Base-by-base conservation (phyloP, 108 stramenopile species). In the Fistulifera pelliculosa region DNA sequence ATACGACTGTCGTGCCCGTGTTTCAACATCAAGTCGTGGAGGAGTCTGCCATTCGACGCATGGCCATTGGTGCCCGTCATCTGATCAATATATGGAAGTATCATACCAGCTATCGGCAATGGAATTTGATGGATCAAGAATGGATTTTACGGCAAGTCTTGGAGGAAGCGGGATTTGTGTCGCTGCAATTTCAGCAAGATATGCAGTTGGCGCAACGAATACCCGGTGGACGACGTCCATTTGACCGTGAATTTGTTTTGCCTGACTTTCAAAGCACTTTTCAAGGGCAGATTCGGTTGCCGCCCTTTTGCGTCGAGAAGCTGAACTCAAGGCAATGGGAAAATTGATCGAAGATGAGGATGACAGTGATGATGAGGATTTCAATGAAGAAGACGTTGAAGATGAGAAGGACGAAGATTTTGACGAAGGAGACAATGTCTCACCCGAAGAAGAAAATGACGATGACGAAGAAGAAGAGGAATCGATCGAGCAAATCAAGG, bases 101-200 rank as follows among this genome's bases (percentile, higher is more conserved):
- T 68, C 66, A 80, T 48, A 69, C 88, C 24, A 93, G 85, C 13
- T 97, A 95, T 62, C 77, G 96, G 10, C 93, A 95, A 61, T 95
- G 85, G 83, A 97, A 97, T 52, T 74, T 97, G 62, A 97, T 97
- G 96, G 93, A 95, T 72, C 91, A 95, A 66, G 94, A 86, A 54
- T 79, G 65, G 15, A 54, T 95, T 25, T 52, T 95, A 58, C 78
- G 86, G 40, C 90, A 96, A 61, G 88, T 80, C 4, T 68, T 84
- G 40, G 76, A 81, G 56, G 56, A 62, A 47, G 58, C 83, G 16
- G 40, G 58, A 25, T 96, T 65, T 56, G 66, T 94, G 6, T 86
- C 81, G 24, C 47, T 83, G 27, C 58, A 90, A 40, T 79, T 93
- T 21, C 61, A 85, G 17, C 31, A 65, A 13, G 95, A 96, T 26